Evolutionary conservation across 1,284 basidiomycete genomes (phyloP), one percentile per base, ranked within the genome.

Genomic region (Quambalaria eucalypti): DNA sequence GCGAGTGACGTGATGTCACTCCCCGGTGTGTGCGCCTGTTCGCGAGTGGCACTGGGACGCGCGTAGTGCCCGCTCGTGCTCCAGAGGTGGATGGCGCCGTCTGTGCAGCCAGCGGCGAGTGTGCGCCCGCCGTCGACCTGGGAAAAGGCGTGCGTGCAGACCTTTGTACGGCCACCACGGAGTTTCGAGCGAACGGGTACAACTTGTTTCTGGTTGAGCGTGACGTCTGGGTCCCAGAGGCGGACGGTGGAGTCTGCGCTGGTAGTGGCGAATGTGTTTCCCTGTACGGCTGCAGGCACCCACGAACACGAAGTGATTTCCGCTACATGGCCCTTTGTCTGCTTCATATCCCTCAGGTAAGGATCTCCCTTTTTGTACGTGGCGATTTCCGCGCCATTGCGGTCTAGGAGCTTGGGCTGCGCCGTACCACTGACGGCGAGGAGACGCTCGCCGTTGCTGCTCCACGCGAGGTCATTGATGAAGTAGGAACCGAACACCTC

Each of bases 271-370:
- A 98, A 98, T 19, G 81, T 77, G 56, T 86, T 82, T 10, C 83
- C 76, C 63, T 95, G 85, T n/a, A n/a, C n/a, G n/a, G n/a, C n/a
- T 60, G 83, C 85, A 1, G 93, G 93, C 76, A 96, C 88, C 87
- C 90, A 98, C 30, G 83, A 81, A 60, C 91, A 90, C n/a, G 84
- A 82, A 25, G 87, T 87, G 62, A 98, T 76, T 74, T 95, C 91
- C 38, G 87, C 86, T 49, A 96, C 91, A 77, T 99, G 95, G 1
- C 95, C 95, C 47, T 83, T 81, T 56, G 95, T 98, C 71, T 96
- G 86, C 76, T 90, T 90, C 89, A 98, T 95, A 78, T 99, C 95
- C 52, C 95, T 85, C 68, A 99, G 87, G 74, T 97, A 99, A 61
- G 88, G 88, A 78, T 99, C 95, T 31, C 95, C 95, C 78, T 97